These are phyloP conservation scores for Beauveria rudraprayagi DNA, from an alignment of 2,329 filamentous ascomycete genomes.

Conservation along the genomic window DNA sequence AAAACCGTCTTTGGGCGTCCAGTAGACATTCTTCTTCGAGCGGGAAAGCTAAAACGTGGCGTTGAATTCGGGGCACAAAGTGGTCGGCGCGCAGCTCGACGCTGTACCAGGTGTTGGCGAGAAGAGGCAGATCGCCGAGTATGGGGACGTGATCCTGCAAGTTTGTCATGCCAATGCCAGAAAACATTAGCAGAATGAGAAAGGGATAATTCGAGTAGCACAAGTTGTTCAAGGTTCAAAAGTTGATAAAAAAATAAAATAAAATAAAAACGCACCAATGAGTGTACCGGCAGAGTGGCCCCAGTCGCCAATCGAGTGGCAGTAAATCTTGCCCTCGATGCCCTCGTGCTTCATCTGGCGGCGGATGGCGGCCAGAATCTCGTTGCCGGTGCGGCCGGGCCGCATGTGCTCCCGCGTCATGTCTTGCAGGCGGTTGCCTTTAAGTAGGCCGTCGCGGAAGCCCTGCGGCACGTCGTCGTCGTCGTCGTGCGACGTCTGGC, in stretches of 20 bases:
- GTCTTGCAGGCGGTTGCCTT: slow-evolving; percentile 40
- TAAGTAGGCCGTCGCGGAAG: slow-evolving; percentile 34
- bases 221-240: no score
- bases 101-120: slow-evolving; percentile 41
- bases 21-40: slow-evolving; percentile 45
- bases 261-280: slow-evolving; percentile 30
- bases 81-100: slow-evolving; percentile 41
- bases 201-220: no score
- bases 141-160: slow-evolving; percentile 39
- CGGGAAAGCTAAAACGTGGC: slow-evolving; percentile 36
- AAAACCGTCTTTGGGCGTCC: slow-evolving; percentile 32
- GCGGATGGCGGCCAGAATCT: slow-evolving; percentile 31
- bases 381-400: slow-evolving; percentile 35
- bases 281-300: slow-evolving; percentile 40
- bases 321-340: slow-evolving; percentile 40
- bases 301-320: slow-evolving; percentile 43
- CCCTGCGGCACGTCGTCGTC: slow-evolving; percentile 33
- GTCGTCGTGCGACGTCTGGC: slow-evolving; percentile 28
- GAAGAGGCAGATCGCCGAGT: slow-evolving; percentile 36
- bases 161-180: slow-evolving; percentile 37
- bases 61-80: slow-evolving; percentile 37
- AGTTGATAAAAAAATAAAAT: neutral
- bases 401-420: slow-evolving; percentile 37
- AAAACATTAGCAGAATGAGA: no score
- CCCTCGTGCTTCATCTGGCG: slow-evolving; percentile 34